Evolutionary conservation across 2,329 filamentous ascomycete species (phyloP), one percentile per base, ranked within the genome.

Genomic region (Aspergillus felis): DNA sequence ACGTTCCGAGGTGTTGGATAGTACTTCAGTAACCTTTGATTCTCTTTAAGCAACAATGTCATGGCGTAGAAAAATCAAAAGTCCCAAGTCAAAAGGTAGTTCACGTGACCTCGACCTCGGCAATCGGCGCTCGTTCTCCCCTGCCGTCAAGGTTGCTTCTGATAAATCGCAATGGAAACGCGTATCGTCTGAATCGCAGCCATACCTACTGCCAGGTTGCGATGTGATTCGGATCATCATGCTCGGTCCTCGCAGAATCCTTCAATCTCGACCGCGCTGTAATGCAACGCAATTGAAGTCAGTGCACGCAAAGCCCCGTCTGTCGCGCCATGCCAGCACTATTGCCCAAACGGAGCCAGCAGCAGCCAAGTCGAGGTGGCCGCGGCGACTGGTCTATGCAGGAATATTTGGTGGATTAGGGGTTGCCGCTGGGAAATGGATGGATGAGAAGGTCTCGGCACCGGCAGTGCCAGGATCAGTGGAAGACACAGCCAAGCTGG

Each of bases 371-470:
- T 69, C 65, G 51, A 68, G 62, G 62, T 75, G 73, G 72, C 66
- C 64, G 25, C 74, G 74, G 44, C 70, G 71, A 44, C 54, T 73
- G 25, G 48, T 73, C 20, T 77, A 75, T 58, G 64, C 64, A 4
- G 63, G 63, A 10, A 59, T 74, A 4, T 77, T 77, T 58, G 70
- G 69, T 12, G 54, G 57, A 9, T 50, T 76, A 4, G 74, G 75
- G 24, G 56, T 68, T n/a, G 56, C 54, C 5, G 55, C 56, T 12
- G 70, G 68, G 9, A 66, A 66, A 59, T 58, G 52, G 53, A 56
- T 69, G 49, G 65, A 68, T 46, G 56, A 60, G 24, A 65, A 63
- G 27, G 32, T 69, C 22, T 53, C 63, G n/a, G 55, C 55, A 10
- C 70, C 71, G 10, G 59, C 67, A 52, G 57, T 64, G 35, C 74